Evolutionary conservation across 345 rosid genomes (phyloP).

Genomic region (Arabis alpina): DNA sequence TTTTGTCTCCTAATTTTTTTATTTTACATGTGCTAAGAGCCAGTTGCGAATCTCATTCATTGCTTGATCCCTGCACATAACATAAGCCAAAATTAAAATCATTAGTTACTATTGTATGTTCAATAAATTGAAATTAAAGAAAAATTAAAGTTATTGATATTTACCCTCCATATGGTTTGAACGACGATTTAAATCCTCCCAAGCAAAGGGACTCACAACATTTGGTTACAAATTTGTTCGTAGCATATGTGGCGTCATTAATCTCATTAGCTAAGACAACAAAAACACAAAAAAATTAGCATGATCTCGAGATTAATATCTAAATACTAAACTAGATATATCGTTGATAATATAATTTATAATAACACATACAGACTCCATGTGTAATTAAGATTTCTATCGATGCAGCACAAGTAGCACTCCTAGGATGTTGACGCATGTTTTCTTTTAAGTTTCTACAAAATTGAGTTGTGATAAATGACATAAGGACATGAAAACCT

Average conservation of each 20-base stretch:
- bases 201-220: slow-evolving; percentile 50
- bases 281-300: neutral
- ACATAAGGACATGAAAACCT: neutral
- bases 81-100: neutral
- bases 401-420: slow-evolving; percentile 47
- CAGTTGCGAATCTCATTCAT: neutral
- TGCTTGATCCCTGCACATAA: slow-evolving; percentile 3
- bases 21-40: neutral
- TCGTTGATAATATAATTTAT: neutral
- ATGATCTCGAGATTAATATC: neutral
- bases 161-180: slow-evolving; percentile 56
- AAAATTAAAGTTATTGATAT: neutral
- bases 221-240: slow-evolving; percentile 46
- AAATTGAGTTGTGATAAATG: neutral
- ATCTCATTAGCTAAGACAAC: slow-evolving; percentile 60
- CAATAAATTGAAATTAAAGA: neutral
- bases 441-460: slow-evolving; percentile 49
- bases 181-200: slow-evolving; percentile 56
- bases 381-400: slow-evolving; percentile 52
- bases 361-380: slow-evolving; percentile 50
- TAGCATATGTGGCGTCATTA: slow-evolving; percentile 43
- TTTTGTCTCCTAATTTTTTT: neutral
- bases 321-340: neutral
- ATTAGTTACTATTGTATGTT: too few species aligned
- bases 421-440: slow-evolving; percentile 53